A percentile compares a stretch with the other conserved stretches of the same genome.
Conservation (phyloP, 1,284 basidiomycete genomes). For the Schizopora paradoxa region DNA sequence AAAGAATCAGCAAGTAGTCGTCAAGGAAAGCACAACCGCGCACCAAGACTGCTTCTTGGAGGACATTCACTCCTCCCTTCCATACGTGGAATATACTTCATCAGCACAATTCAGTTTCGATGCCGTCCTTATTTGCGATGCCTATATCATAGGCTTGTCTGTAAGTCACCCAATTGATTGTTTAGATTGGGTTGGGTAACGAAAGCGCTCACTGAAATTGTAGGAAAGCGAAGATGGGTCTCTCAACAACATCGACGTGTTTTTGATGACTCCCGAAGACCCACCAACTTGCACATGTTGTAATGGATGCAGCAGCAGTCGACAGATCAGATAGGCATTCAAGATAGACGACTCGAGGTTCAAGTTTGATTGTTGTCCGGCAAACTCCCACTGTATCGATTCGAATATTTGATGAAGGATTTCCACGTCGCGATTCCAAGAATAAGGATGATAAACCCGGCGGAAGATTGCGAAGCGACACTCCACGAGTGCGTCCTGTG, state of each 20-base stretch:
- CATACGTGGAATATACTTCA: constrained; percentile 32
- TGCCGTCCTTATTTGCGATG: constrained; percentile 44
- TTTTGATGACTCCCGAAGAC: constrained; percentile 14
- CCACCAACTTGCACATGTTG: constrained; percentile 11
- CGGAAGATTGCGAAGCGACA: too few species aligned
- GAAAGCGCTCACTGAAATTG: not conserved
- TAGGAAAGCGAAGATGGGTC: constrained; percentile 16
- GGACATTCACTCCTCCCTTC: constrained; percentile 28
- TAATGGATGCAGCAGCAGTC: too few species aligned
- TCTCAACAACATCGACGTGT: constrained; percentile 12
- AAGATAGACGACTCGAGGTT: too few species aligned
- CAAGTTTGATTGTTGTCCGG: too few species aligned
- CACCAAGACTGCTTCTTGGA: constrained; percentile 13
- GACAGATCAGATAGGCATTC: too few species aligned
- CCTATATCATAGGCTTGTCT: constrained; percentile 40
- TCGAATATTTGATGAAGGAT: too few species aligned
- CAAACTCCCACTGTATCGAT: too few species aligned
- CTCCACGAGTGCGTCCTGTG: too few species aligned
- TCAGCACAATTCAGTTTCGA: constrained; percentile 30
- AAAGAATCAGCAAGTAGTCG: constrained; percentile 2
- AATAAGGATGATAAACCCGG: too few species aligned
- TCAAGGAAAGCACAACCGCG: constrained; percentile 8
- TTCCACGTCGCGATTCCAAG: too few species aligned
- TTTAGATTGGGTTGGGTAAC: not conserved
- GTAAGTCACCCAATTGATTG: constrained; percentile 5